phyloP scores from a whole-genome alignment of 2,329 filamentous ascomycete species.

The Talaromyces atroroseus region DNA sequence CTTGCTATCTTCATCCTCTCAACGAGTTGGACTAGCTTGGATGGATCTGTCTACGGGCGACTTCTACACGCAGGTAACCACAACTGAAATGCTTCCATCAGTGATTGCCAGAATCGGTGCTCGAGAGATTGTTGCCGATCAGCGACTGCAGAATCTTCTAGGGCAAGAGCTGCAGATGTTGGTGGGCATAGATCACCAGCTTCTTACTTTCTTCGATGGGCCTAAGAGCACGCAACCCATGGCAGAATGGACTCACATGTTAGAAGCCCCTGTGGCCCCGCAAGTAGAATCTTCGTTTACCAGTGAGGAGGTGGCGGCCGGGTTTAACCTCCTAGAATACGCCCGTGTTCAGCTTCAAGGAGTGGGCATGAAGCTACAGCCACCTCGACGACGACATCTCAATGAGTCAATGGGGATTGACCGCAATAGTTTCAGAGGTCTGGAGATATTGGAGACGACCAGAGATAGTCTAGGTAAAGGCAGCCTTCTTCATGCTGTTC shows the following conservation, averaged over 20 bases:
- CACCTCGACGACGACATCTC: conserved; percentile 67
- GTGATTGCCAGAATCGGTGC: conserved; percentile 77
- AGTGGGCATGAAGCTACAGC: conserved; percentile 72
- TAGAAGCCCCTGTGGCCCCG: conserved; percentile 65
- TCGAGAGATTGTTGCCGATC: conserved; percentile 75
- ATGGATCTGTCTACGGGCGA: conserved; percentile 91
- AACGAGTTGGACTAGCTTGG: conserved; percentile 76
- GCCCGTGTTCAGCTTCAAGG: conserved; percentile 73
- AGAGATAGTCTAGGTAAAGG: conserved; percentile 73
- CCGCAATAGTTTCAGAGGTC: conserved; percentile 78
- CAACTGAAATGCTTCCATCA: conserved; percentile 67
- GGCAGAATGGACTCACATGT: conserved; percentile 66
- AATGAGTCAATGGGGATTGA: conserved; percentile 85
- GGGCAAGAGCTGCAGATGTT: conserved; percentile 60
- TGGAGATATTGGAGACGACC: conserved; percentile 84
- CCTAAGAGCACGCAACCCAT: conserved; percentile 44
- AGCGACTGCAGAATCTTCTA: conserved; percentile 53
- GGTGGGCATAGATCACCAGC: conserved; percentile 68
- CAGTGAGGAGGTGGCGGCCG: conserved; percentile 65
- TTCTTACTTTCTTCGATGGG: conserved; percentile 65
- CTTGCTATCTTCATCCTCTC: conserved; percentile 26
- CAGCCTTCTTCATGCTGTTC: conserved; percentile 82
- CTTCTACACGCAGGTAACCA: conserved; percentile 78
- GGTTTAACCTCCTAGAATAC: conserved; percentile 77
- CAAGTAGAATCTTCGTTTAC: conserved; percentile 56